Evolutionary conservation across 116 monocot genomes (phyloP).

Genomic region (Zostera marina): DNA sequence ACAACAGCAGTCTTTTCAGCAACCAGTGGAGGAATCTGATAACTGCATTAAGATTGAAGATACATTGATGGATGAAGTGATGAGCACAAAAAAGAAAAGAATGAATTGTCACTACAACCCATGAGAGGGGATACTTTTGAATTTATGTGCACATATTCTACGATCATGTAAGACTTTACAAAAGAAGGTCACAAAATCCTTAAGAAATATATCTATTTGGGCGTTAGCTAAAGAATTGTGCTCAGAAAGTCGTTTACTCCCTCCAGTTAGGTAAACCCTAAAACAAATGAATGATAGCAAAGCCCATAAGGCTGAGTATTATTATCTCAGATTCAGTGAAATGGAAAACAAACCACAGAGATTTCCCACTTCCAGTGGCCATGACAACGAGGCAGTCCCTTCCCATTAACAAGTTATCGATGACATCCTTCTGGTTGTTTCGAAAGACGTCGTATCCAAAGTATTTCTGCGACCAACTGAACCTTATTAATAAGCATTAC

Average conservation of each 20-base stretch:
- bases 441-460: conserved; percentile 73
- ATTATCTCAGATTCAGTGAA: background rate
- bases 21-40: conserved; percentile 89
- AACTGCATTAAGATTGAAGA: conserved; percentile 26
- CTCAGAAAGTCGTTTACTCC: no score
- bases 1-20: conserved; percentile 62
- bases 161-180: no score
- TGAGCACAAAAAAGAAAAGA: background rate
- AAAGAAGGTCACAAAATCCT: no score
- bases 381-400: conserved; percentile 79
- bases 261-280: no score
- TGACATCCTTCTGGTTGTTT: conserved; percentile 72
- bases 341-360: conserved; percentile 37
- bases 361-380: conserved; percentile 97
- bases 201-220: no score
- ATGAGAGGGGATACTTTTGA: no score
- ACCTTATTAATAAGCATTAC: background rate
- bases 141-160: no score
- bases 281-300: no score
- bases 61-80: background rate
- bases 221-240: no score
- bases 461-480: conserved; percentile 28
- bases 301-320: background rate
- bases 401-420: conserved; percentile 41
- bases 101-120: no score